Percentiles rank a stretch among this genome's conserved stretches.
phyloP scores from a whole-genome alignment of 148 eudicot species.

The Diospyros lotus region DNA sequence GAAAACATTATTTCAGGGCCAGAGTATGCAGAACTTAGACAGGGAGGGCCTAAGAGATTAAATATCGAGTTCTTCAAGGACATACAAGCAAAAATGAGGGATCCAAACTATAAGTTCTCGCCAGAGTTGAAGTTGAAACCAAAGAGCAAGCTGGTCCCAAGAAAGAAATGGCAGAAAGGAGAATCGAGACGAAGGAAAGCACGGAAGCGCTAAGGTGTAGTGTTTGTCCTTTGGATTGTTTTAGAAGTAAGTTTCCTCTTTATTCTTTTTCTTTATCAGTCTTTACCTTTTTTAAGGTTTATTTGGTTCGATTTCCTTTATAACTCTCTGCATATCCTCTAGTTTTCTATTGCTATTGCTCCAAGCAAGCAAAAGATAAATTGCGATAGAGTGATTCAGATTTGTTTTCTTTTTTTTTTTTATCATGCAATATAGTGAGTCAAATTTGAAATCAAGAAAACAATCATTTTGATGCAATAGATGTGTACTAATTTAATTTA shows the following conservation, averaged over 20 bases:
- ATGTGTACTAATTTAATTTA: too few relatives aligned
- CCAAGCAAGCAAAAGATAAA: too few relatives aligned
- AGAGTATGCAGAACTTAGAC: constrained; percentile 86
- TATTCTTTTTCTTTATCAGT: neutral
- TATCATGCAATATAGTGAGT: too few relatives aligned
- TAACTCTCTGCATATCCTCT: too few relatives aligned
- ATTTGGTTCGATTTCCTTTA: too few relatives aligned
- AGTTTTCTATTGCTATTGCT: too few relatives aligned
- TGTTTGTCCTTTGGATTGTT: constrained; percentile 3
- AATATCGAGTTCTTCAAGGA: constrained; percentile 92
- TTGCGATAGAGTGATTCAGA: too few relatives aligned
- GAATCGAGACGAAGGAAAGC: constrained; percentile 78
- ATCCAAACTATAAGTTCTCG: constrained; percentile 78
- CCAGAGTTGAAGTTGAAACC: constrained; percentile 90
- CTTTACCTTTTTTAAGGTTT: neutral
- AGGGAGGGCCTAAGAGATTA: constrained; percentile 81
- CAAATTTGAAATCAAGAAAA: too few relatives aligned
- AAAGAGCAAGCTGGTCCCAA: constrained; percentile 74
- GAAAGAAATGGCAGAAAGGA: constrained; percentile 84
- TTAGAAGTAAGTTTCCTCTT: neutral
- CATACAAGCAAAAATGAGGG: constrained; percentile 91
- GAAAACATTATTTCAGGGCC: constrained; percentile 94
- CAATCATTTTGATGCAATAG: too few relatives aligned
- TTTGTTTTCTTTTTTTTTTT: too few relatives aligned
- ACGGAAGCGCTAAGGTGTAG: constrained; percentile 42